Evolutionary conservation across 441 rosid species (phyloP), one percentile per base, ranked within the genome.

Genomic region (Geranium incanum): DNA sequence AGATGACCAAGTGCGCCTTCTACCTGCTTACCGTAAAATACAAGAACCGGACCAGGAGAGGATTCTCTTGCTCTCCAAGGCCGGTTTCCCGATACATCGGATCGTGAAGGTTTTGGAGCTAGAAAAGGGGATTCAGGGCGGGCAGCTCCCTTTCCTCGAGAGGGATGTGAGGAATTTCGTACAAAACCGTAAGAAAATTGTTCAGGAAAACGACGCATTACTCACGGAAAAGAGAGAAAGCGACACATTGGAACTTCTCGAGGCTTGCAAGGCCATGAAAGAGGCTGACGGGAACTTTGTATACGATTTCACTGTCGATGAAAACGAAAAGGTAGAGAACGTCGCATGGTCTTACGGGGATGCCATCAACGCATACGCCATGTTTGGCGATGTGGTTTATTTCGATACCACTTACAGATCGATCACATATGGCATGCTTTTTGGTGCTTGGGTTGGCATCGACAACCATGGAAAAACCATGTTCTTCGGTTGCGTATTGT

Each of bases 131-230:
- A 86, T 88, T 74, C 95, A 83, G 75, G 82, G 91, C 48, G 98
- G 98, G 9, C 90, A 94, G 39, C 75, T 94, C 72, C 96, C 97
- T 16, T 94, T 87, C 76, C 86, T 91, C 43, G 97, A 94, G 80
- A 94, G 89, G 76, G 97, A 93, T 80, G 96, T 93, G 62, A 87
- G 98, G 70, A 93, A 93, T 76, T 93, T 93, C 72, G 87, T 94
- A 48, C 88, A 92, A 70, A 86, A 86, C 5, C 86, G 96, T 75
- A 94, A 88, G 86, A 94, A 86, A 82, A 81, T 85, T 71, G 91
- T 91, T 78, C 93, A 86, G 74, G 97, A 91, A 81, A 89, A 82
- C 45, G 98, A 91, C 82, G 93, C 95, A 76, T 68, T 85, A 65
- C 93, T 91, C 16, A 74, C 73, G 5, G 97, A 88, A 77, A 94